These are phyloP conservation scores for Vitis labrusca DNA, from an alignment of 164 flowering plant genomes.

Conservation along the genomic window DNA sequence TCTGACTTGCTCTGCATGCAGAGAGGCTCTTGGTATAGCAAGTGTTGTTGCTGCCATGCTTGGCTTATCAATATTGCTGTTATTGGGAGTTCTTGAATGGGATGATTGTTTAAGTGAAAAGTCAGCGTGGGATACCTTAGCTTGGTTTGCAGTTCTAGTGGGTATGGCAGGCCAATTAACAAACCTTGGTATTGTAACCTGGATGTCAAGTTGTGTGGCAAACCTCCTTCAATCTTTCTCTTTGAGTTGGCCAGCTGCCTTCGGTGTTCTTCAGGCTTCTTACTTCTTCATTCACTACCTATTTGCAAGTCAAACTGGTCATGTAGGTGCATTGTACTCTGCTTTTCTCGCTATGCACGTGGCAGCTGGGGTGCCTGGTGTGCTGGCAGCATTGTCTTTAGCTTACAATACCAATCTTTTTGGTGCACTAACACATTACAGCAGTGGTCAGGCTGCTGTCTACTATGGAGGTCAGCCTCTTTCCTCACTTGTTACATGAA, in stretches of 20 bases:
- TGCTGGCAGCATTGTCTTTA: slow-evolving; percentile 75
- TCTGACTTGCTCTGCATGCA: slow-evolving; percentile 21
- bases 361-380: slow-evolving; percentile 85
- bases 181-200: slow-evolving; percentile 72
- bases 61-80: slow-evolving; percentile 74
- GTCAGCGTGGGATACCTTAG: slow-evolving; percentile 94
- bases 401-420: slow-evolving; percentile 90
- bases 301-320: slow-evolving; percentile 95
- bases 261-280: slow-evolving; percentile 76
- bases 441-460: slow-evolving; percentile 97
- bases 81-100: slow-evolving; percentile 85
- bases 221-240: slow-evolving; percentile 59
- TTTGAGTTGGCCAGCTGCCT: slow-evolving; percentile 87
- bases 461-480: slow-evolving; percentile 77
- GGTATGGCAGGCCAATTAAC: slow-evolving; percentile 96
- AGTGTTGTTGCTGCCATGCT: slow-evolving; percentile 94
- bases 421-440: slow-evolving; percentile 92
- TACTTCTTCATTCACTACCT: slow-evolving; percentile 88
- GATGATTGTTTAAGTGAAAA: slow-evolving; percentile 86
- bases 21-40: slow-evolving; percentile 72
- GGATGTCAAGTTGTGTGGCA: slow-evolving; percentile 86
- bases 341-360: slow-evolving; percentile 93
- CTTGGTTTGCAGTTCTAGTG: slow-evolving; percentile 91
- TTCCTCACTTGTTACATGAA: not conserved
- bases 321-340: slow-evolving; percentile 90